These are phyloP conservation scores for Pugionium dolabratum DNA, from an alignment of 345 rosid species.

Conservation along the genomic window DNA sequence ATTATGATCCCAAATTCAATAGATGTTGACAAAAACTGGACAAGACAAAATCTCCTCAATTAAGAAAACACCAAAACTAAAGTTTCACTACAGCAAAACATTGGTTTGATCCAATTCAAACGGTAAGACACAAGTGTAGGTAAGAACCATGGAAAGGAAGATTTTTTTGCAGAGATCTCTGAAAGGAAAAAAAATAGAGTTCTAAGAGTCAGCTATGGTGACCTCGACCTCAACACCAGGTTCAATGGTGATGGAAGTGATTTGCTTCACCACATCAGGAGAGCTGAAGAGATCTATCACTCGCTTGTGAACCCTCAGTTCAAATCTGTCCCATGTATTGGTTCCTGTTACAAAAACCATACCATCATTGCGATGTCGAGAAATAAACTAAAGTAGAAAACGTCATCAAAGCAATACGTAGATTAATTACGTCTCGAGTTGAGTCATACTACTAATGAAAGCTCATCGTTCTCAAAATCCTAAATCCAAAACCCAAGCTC, in stretches of 20 bases:
- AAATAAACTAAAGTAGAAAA: too few relatives aligned
- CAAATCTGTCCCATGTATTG: constrained; percentile 66
- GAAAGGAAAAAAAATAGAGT: neutral
- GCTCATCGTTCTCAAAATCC: neutral
- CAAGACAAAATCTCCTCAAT: too few relatives aligned
- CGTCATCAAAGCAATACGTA: neutral
- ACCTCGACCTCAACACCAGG: constrained; percentile 73
- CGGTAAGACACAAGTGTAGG: constrained; percentile 5
- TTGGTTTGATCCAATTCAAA: constrained; percentile 2
- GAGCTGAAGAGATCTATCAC: constrained; percentile 66
- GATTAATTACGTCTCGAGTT: neutral
- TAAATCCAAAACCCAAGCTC: too few relatives aligned
- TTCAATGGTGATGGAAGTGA: constrained; percentile 64
- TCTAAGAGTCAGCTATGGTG: constrained; percentile 50
- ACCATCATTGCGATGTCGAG: neutral
- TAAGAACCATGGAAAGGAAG: neutral
- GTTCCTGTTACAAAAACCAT: constrained; percentile 44
- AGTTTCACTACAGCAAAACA: constrained; percentile 29
- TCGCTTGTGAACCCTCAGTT: constrained; percentile 62
- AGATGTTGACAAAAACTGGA: constrained; percentile 9
- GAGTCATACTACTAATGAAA: neutral
- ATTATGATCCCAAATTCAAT: neutral
- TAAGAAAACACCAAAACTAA: too few relatives aligned
- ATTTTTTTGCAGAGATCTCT: neutral
- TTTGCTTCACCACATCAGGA: constrained; percentile 68